These are phyloP conservation scores for Lepidopterella palustris DNA, from an alignment of 495 filamentous ascomycete genomes.

Conservation along the genomic window DNA sequence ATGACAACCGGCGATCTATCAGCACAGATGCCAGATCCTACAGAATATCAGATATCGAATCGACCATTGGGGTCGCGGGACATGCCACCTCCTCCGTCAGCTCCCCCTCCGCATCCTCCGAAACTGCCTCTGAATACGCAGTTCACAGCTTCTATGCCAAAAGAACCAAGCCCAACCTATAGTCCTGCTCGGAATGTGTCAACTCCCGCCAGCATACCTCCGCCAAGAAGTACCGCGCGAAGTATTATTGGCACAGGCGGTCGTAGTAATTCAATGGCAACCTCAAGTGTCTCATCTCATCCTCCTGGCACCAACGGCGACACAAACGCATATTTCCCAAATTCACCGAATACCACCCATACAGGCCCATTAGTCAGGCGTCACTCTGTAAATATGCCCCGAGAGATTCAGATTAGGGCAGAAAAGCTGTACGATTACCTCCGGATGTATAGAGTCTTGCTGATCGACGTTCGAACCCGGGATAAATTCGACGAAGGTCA, in stretches of 20 bases:
- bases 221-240: conserved; percentile 41
- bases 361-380: conserved; percentile 5
- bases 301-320: conserved; percentile 27
- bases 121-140: conserved; percentile 51
- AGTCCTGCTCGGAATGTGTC: conserved; percentile 59
- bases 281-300: conserved; percentile 22
- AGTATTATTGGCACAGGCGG: conserved; percentile 38
- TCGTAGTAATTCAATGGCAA: conserved; percentile 28
- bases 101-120: conserved; percentile 37
- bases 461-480: conserved; percentile 81
- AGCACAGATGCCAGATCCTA: conserved; percentile 35
- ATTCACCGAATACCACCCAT: conserved; percentile 3
- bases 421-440: conserved; percentile 61
- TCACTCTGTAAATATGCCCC: conserved; percentile 46
- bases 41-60: conserved; percentile 32
- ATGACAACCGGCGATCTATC: conserved; percentile 19
- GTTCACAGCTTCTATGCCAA: conserved; percentile 55
- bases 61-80: conserved; percentile 51
- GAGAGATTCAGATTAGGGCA: conserved; percentile 56
- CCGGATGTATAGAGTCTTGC: conserved; percentile 53
- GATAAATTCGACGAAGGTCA: conserved; percentile 83
- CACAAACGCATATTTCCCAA: conserved; percentile 34
- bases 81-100: conserved; percentile 49
- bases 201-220: conserved; percentile 46
- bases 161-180: conserved; percentile 78